Evolutionary conservation across 2,329 filamentous ascomycete species (phyloP).

Genomic region (Trichophyton schoenleinii): DNA sequence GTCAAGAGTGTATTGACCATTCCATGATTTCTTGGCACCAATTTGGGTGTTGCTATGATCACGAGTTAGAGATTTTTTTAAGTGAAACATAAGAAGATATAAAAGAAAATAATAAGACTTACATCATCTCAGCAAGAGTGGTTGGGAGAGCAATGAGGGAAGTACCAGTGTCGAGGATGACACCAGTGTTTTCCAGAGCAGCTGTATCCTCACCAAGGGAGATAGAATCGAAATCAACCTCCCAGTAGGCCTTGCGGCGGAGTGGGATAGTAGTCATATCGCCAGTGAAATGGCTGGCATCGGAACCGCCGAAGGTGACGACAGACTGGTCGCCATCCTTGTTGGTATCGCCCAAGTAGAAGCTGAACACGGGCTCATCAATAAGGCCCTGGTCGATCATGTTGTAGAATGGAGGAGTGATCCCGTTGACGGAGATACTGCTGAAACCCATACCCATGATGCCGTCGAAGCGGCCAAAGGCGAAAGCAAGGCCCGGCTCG

Average conservation of each 20-base stretch:
- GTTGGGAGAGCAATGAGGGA: constrained; percentile 91
- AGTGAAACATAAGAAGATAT: neutral
- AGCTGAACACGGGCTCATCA: constrained; percentile 87
- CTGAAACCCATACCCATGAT: constrained; percentile 92
- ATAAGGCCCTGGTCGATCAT: constrained; percentile 82
- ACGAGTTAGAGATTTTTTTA: constrained; percentile 2
- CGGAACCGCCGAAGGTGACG: constrained; percentile 78
- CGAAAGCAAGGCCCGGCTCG: constrained; percentile 93
- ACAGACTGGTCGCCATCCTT: constrained; percentile 65
- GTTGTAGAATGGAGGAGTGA: constrained; percentile 91
- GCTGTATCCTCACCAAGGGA: constrained; percentile 74
- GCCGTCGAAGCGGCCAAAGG: constrained; percentile 93
- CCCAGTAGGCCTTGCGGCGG: constrained; percentile 98
- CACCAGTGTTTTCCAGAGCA: constrained; percentile 85
- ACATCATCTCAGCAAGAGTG: constrained; percentile 80
- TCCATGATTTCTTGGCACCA: constrained; percentile 93
- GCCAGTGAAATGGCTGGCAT: constrained; percentile 69
- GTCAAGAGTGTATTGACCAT: constrained; percentile 91
- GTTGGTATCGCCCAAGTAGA: constrained; percentile 75
- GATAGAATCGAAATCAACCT: constrained; percentile 90
- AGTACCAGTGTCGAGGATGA: constrained; percentile 95
- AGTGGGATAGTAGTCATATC: constrained; percentile 88
- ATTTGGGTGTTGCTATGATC: constrained; percentile 71
- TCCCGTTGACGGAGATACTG: constrained; percentile 91
- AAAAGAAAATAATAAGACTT: constrained; percentile 22